These are phyloP conservation scores for Gamarada debralockiae DNA, from an alignment of 495 filamentous ascomycete species.

Conservation along the genomic window DNA sequence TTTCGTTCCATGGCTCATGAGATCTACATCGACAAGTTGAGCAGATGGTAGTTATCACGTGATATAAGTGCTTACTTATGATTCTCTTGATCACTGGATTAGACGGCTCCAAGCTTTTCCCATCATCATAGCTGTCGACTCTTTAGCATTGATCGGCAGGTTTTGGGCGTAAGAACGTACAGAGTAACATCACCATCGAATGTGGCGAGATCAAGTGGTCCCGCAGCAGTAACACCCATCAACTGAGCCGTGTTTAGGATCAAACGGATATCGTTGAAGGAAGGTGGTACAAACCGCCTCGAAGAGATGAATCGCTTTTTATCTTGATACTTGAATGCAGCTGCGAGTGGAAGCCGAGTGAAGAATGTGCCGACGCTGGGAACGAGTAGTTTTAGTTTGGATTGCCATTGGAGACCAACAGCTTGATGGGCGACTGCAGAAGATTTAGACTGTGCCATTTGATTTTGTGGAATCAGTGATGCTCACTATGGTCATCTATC, in stretches of 20 bases:
- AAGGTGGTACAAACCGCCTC: conserved; percentile 90
- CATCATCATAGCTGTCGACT: conserved; percentile 73
- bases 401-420: conserved; percentile 57
- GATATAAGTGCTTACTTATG: conserved; percentile 36
- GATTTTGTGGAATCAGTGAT: not conserved
- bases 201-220: conserved; percentile 77
- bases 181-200: conserved; percentile 98
- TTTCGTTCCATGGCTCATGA: conserved; percentile 57
- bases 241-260: conserved; percentile 94
- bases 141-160: not conserved
- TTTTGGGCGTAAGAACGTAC: not conserved
- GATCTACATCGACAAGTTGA: conserved; percentile 27
- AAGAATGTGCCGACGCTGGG: conserved; percentile 89
- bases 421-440: conserved; percentile 69
- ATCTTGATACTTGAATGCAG: conserved; percentile 91
- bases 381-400: conserved; percentile 90
- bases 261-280: conserved; percentile 93
- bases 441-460: conserved; percentile 12
- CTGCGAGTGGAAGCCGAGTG: conserved; percentile 77
- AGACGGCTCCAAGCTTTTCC: conserved; percentile 63
- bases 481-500: conserved; percentile 84
- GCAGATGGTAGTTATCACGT: not conserved
- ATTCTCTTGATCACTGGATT: conserved; percentile 80
- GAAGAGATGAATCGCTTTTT: conserved; percentile 78
- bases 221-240: conserved; percentile 69